Conservation (phyloP, 164 flowering plant species). For the Saururus chinensis region DNA sequence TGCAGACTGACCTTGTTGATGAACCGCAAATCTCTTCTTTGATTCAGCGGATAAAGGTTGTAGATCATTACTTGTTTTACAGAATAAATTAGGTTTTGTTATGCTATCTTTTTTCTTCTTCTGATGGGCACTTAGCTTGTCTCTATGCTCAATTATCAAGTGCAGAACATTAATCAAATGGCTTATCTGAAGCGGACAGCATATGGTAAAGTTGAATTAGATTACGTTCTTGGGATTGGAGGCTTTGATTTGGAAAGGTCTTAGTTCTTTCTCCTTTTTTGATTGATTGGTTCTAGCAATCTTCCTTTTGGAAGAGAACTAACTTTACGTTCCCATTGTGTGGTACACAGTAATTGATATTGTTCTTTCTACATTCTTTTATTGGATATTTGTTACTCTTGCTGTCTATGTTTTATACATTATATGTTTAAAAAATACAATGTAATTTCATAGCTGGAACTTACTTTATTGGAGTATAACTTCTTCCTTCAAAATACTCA, state of each 20-base stretch:
- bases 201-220: slow-evolving; percentile 88
- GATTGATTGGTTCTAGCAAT: neutral
- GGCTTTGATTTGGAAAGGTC: slow-evolving; percentile 97
- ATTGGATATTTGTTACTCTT: neutral
- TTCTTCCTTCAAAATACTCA: too few relatives aligned
- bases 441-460: too few relatives aligned
- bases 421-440: too few relatives aligned
- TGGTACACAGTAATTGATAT: too few relatives aligned
- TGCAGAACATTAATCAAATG: slow-evolving; percentile 69
- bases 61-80: neutral
- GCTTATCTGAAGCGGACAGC: slow-evolving; percentile 66
- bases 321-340: neutral
- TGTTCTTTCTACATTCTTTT: too few relatives aligned
- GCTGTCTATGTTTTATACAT: neutral
- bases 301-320: neutral
- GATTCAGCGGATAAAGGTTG: slow-evolving; percentile 68
- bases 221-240: slow-evolving; percentile 98
- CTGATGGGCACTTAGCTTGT: neutral
- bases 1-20: slow-evolving; percentile 83
- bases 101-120: neutral
- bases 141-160: neutral
- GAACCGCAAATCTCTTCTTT: slow-evolving; percentile 62
- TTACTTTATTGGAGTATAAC: neutral
- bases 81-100: neutral
- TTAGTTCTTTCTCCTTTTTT: slow-evolving; percentile 5